Conservation (phyloP, 257 asterid species). For the Haberlea rhodopensis region DNA sequence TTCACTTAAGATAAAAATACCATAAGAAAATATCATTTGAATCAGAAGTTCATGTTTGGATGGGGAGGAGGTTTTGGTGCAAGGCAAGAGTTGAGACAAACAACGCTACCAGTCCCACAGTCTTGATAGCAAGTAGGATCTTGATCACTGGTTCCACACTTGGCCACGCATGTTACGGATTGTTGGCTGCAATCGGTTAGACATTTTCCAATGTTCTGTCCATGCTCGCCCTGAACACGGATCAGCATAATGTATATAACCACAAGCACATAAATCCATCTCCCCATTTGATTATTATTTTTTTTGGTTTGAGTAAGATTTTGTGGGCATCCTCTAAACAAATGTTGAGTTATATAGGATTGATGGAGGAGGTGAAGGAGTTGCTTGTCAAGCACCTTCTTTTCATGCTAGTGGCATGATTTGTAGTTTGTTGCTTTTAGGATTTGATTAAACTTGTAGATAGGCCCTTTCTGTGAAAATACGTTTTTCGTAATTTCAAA, state of each 20-base stretch:
- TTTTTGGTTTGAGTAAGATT: too few relatives aligned
- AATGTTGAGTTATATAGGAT: not conserved
- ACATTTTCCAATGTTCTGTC: not conserved
- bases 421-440: not conserved
- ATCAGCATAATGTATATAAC: not conserved
- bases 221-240: not conserved
- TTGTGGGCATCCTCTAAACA: not conserved
- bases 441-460: not conserved
- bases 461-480: too few relatives aligned
- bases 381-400: not conserved
- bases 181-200: slow-evolving; percentile 17
- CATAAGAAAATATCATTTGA: not conserved
- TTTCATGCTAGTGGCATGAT: not conserved
- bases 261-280: not conserved
- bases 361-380: not conserved
- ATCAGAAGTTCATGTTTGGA: not conserved
- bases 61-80: not conserved
- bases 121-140: slow-evolving; percentile 13
- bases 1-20: not conserved
- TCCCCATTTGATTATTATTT: not conserved
- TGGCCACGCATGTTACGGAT: not conserved
- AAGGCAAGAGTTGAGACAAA: slow-evolving; percentile 16
- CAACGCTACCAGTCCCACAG: slow-evolving; percentile 16
- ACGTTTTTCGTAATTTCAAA: too few relatives aligned
- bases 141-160: slow-evolving; percentile 2